Conservation (phyloP, 306 rosid species). For the Prosopis cineraria region DNA sequence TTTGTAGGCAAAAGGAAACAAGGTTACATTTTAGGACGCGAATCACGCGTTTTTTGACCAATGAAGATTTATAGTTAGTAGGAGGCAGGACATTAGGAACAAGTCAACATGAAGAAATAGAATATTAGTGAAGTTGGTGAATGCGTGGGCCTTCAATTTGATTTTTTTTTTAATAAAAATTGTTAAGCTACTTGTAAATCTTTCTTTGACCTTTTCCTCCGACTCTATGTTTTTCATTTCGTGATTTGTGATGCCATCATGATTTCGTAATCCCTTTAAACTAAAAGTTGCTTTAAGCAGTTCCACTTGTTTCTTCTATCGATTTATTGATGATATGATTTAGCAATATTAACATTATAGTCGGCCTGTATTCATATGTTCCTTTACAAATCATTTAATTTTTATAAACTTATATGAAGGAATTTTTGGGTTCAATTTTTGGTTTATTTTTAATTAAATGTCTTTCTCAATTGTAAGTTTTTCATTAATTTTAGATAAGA, state of each 20-base stretch:
- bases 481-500: background rate
- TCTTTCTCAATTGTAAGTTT: background rate
- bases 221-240: background rate
- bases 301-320: background rate
- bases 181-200: conserved; percentile 20
- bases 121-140: background rate
- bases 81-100: background rate
- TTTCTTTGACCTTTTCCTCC: background rate
- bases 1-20: background rate
- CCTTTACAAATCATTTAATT: background rate
- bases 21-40: background rate
- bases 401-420: background rate
- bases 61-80: background rate
- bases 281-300: background rate
- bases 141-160: background rate
- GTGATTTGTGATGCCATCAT: background rate
- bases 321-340: background rate
- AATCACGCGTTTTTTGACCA: background rate
- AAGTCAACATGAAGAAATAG: background rate
- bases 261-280: background rate
- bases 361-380: background rate
- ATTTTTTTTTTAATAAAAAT: background rate
- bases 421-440: background rate
- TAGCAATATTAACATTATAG: background rate
- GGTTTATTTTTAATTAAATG: background rate